These are phyloP conservation scores for Thelonectria blattea DNA, from an alignment of 2,329 filamentous ascomycete species.

Conservation along the genomic window DNA sequence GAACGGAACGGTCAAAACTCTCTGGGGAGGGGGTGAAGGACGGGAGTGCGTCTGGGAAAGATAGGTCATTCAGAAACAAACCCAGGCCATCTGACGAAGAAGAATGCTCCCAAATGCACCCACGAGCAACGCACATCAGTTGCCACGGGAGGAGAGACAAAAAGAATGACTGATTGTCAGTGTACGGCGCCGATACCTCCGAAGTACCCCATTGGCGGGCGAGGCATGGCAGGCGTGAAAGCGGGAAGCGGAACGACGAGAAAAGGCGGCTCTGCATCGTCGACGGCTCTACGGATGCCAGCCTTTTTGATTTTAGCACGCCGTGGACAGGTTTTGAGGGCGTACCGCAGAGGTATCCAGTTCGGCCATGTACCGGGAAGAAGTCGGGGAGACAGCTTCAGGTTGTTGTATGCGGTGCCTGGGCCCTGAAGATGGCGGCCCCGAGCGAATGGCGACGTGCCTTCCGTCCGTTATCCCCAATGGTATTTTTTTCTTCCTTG, in stretches of 20 bases:
- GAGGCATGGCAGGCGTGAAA: no score
- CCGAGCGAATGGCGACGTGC: constrained; percentile 1
- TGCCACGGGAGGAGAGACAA: background rate
- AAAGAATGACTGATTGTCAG: background rate
- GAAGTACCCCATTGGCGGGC: background rate
- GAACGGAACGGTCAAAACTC: background rate
- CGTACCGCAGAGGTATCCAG: constrained; percentile 20
- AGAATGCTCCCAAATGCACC: background rate
- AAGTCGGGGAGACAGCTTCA: constrained; percentile 25
- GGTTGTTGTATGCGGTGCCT: constrained; percentile 3
- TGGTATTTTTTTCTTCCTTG: constrained; percentile 33
- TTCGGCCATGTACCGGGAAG: constrained; percentile 27
- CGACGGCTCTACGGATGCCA: constrained; percentile 2
- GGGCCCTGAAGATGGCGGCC: background rate
- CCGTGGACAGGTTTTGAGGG: constrained; percentile 6
- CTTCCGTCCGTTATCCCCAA: constrained; percentile 36
- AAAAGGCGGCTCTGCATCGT: background rate
- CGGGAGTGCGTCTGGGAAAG: background rate
- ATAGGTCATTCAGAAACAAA: no score
- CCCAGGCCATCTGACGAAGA: background rate
- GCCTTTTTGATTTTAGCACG: constrained; percentile 10
- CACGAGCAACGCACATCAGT: background rate
- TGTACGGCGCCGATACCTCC: constrained; percentile 8
- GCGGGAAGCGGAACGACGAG: background rate
- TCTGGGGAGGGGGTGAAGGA: background rate